Evolutionary conservation across 352 stramenopile genomes (phyloP).

Genomic region (Pythium phragmitis): DNA sequence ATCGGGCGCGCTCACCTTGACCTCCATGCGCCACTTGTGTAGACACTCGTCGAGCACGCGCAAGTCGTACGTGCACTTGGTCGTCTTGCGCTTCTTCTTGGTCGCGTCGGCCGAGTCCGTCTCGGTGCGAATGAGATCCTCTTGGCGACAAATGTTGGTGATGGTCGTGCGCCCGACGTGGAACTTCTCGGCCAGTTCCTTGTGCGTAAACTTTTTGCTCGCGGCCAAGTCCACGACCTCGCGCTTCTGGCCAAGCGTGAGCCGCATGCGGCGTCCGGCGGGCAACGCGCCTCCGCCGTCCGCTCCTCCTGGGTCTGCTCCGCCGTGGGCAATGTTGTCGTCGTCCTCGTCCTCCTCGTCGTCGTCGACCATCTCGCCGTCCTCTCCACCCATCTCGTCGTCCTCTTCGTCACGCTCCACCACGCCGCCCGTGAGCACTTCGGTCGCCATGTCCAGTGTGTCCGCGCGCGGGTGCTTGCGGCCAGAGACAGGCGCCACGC

Average conservation of each 20-base stretch:
- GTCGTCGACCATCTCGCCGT: slow-evolving; percentile 1
- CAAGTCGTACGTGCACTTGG: slow-evolving; percentile 82
- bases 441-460: slow-evolving; percentile 10
- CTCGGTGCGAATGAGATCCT: slow-evolving; percentile 78
- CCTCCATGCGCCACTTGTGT: slow-evolving; percentile 88
- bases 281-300: slow-evolving; percentile 24
- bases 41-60: slow-evolving; percentile 79
- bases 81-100: slow-evolving; percentile 88
- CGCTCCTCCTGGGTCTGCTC: slow-evolving; percentile 11
- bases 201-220: slow-evolving; percentile 86
- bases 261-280: slow-evolving; percentile 53
- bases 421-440: slow-evolving; percentile 14
- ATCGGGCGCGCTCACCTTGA: slow-evolving; percentile 76
- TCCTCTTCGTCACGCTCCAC: slow-evolving; percentile 8
- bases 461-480: slow-evolving; percentile 16
- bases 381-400: not conserved
- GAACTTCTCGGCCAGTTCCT: slow-evolving; percentile 82
- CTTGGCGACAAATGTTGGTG: slow-evolving; percentile 85
- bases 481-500: slow-evolving; percentile 1
- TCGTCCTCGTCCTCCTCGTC: slow-evolving; percentile 18
- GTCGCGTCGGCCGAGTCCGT: slow-evolving; percentile 83
- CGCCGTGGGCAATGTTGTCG: not conserved
- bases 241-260: slow-evolving; percentile 85
- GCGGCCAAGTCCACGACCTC: slow-evolving; percentile 80
- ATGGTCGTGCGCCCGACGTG: slow-evolving; percentile 78